Evolutionary conservation across 345 rosid species (phyloP).

Genomic region (Clarkia xantiana): DNA sequence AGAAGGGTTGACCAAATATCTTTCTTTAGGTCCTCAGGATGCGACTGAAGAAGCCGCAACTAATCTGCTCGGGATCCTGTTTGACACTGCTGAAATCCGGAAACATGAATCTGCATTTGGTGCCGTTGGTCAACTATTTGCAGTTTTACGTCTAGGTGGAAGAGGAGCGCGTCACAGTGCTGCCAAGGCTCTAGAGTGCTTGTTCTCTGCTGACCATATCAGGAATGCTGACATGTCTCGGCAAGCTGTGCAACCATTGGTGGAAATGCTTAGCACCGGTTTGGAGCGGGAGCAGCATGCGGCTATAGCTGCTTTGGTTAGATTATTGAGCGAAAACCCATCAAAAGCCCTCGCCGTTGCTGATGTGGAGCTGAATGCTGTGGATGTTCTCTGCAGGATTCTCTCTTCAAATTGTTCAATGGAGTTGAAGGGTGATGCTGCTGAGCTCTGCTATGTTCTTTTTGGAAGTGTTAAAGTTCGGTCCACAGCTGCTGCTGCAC

Average conservation of each 20-base stretch:
- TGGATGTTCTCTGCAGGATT: slow-evolving; percentile 94
- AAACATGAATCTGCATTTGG: slow-evolving; percentile 94
- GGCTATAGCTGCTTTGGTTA: slow-evolving; percentile 91
- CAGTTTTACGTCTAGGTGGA: slow-evolving; percentile 94
- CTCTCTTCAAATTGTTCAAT: slow-evolving; percentile 79
- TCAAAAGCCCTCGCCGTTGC: slow-evolving; percentile 92
- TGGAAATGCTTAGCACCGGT: slow-evolving; percentile 93
- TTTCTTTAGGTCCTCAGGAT: slow-evolving; percentile 96
- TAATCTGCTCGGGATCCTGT: slow-evolving; percentile 74
- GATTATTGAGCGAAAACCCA: slow-evolving; percentile 89
- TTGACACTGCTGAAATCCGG: slow-evolving; percentile 84
- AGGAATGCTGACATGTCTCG: slow-evolving; percentile 89
- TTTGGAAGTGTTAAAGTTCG: slow-evolving; percentile 86
- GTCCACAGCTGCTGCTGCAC: slow-evolving; percentile 94
- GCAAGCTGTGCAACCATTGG: slow-evolving; percentile 97
- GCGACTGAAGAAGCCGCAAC: slow-evolving; percentile 99
- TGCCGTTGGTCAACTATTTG: slow-evolving; percentile 90
- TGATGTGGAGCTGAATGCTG: slow-evolving; percentile 97
- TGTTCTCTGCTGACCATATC: slow-evolving; percentile 92
- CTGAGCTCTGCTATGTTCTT: slow-evolving; percentile 90
- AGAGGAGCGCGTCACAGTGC: slow-evolving; percentile 95
- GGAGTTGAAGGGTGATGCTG: slow-evolving; percentile 98
- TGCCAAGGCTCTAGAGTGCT: slow-evolving; percentile 90
- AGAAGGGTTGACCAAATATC: slow-evolving; percentile 90
- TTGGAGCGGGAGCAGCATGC: slow-evolving; percentile 96